Evolutionary conservation across 192 early-diverging fungal genomes (phyloP), one percentile per base, ranked within the genome.

Genomic region (Entophlyctis luteolus): DNA sequence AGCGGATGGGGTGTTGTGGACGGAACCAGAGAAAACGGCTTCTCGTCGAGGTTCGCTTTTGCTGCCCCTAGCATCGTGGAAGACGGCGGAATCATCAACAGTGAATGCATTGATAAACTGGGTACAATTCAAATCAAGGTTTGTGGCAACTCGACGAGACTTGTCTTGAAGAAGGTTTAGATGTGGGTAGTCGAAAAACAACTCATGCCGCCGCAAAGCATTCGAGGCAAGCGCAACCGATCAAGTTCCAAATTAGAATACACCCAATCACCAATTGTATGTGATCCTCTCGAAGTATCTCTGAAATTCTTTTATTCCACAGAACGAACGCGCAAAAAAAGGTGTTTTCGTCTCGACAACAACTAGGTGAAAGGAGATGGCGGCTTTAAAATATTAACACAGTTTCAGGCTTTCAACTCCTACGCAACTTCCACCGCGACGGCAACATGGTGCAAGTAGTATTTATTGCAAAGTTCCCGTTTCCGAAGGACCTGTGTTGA

Each of bases 291-390:
- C n/a, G n/a, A n/a, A n/a, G n/a, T n/a, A n/a, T n/a, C n/a, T n/a
- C n/a, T n/a, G n/a, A n/a, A n/a, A n/a, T n/a, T n/a, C n/a, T n/a
- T n/a, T n/a, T n/a, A n/a, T n/a, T n/a, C n/a, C 0, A 23, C n/a
- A 59, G 57, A 59, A 59, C 37, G 57, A 59, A 59, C 37, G 45
- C 23, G 16, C 57, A 20, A 59, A 59, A 28, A 59, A 59, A 59
- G 57, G 57, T 22, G 57, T 59, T 10, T 59, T 59, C 20, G 36
- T 59, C 12, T 59, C 57, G 0, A 4, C 57, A 18, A 27, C 57
- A 20, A 59, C 57, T 1, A 42, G 14, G 35, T 42, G n/a, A 42
- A n/a, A 42, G 10, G 39, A 42, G 10, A 42, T n/a, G 39, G 8
- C n/a, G 8, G n/a, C n/a, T n/a, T n/a, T n/a, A n/a, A n/a, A n/a